Percentiles rank a stretch among this genome's conserved stretches.
These are phyloP conservation scores for Fistulifera pelliculosa DNA, from an alignment of 108 stramenopile genomes.

Conservation along the genomic window DNA sequence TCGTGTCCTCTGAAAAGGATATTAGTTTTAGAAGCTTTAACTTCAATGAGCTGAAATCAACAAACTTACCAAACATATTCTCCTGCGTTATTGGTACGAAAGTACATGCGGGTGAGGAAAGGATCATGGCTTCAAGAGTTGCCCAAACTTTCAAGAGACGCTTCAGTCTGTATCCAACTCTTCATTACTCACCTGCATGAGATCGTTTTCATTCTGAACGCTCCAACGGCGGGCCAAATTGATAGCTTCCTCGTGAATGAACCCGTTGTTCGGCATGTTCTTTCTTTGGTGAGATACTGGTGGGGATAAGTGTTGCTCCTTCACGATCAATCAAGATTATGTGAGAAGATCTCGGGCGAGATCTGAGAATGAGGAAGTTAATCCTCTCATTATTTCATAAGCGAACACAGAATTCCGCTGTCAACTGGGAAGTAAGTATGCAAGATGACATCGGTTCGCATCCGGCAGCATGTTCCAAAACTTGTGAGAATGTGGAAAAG, in stretches of 20 bases:
- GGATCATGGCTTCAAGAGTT: neutral
- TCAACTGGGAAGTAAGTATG: too few relatives aligned
- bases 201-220: conserved; percentile 42
- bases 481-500: too few relatives aligned
- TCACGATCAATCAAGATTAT: too few relatives aligned
- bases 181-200: conserved; percentile 20
- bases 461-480: too few relatives aligned
- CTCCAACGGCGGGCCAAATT: conserved; percentile 40
- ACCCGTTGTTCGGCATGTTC: neutral
- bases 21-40: neutral
- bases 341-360: too few relatives aligned
- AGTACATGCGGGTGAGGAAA: neutral
- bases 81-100: conserved; percentile 4
- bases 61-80: conserved; percentile 10
- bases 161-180: conserved; percentile 8
- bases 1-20: conserved; percentile 1
- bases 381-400: too few relatives aligned
- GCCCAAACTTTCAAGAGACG: neutral
- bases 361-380: too few relatives aligned
- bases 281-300: neutral
- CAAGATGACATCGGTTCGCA: too few relatives aligned
- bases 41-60: neutral
- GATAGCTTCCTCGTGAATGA: conserved; percentile 20
- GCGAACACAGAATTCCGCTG: too few relatives aligned
- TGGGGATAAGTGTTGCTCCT: too few relatives aligned